A percentile compares a stretch with the other conserved stretches of the same genome.
Evolutionary conservation across 2,329 filamentous ascomycete species (phyloP).

Genomic region (Hymenoscyphus scutula): DNA sequence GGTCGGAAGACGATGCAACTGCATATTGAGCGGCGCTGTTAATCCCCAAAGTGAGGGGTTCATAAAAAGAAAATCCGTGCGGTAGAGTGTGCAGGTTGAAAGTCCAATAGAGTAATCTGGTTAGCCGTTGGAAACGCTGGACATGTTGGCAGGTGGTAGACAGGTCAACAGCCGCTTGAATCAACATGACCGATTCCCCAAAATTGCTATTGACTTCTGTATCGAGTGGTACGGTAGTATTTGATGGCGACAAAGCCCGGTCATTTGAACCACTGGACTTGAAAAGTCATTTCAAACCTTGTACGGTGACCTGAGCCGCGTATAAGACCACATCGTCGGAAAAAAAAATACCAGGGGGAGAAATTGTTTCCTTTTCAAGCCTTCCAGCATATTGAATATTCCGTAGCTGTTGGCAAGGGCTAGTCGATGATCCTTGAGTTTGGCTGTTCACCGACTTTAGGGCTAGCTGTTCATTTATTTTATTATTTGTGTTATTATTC

Average conservation of each 20-base stretch:
- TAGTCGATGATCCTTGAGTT: background rate
- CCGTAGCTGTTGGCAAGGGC: background rate
- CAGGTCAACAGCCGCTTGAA: background rate
- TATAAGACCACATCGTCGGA: background rate
- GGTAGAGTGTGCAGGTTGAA: background rate
- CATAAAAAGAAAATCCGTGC: background rate
- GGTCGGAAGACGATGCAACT: background rate
- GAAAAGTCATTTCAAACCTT: background rate
- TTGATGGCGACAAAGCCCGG: too few species aligned
- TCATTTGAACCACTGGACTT: too few species aligned
- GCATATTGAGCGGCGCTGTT: background rate
- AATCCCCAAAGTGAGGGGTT: background rate
- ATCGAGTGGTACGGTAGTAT: background rate
- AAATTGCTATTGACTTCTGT: background rate
- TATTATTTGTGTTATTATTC: background rate
- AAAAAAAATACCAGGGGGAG: background rate
- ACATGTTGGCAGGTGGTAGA: background rate
- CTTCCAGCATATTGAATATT: background rate
- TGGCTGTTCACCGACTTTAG: background rate
- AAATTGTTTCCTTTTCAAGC: background rate
- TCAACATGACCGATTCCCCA: background rate
- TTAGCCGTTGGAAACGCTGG: background rate
- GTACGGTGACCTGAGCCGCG: background rate
- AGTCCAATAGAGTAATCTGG: background rate
- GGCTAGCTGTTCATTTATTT: background rate